A percentile compares a stretch with the other conserved stretches of the same genome.
Evolutionary conservation across 1,284 basidiomycete species (phyloP).

Genomic region (Takashimella koratensis): DNA sequence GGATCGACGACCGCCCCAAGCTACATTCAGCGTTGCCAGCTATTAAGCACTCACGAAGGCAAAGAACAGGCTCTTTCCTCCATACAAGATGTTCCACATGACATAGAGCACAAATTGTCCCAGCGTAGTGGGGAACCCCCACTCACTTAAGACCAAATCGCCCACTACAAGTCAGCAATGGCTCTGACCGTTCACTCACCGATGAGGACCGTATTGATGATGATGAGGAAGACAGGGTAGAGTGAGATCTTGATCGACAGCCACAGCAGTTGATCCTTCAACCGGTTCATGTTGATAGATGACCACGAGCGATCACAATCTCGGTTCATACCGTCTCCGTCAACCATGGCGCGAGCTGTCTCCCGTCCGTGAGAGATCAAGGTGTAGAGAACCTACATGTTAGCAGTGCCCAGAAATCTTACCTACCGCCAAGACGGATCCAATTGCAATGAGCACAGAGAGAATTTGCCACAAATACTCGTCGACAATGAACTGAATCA

Average conservation of each 20-base stretch:
- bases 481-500: constrained; percentile 16
- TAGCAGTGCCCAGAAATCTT: no score
- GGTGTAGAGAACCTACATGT: background rate
- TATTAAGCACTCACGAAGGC: constrained; percentile 14
- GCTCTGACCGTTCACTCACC: constrained; percentile 6
- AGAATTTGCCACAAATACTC: constrained; percentile 38
- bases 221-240: constrained; percentile 23
- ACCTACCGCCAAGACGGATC: constrained; percentile 22
- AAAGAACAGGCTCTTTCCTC: constrained; percentile 22
- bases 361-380: constrained; percentile 20
- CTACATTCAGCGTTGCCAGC: background rate
- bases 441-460: constrained; percentile 26
- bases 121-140: constrained; percentile 10
- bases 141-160: constrained; percentile 17
- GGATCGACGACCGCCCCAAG: background rate
- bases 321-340: background rate
- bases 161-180: constrained; percentile 7
- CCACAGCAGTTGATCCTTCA: constrained; percentile 17
- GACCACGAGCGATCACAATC: background rate
- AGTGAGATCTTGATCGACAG: constrained; percentile 23
- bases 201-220: constrained; percentile 20
- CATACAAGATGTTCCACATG: constrained; percentile 25
- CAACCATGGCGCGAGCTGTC: constrained; percentile 25
- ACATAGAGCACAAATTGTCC: constrained; percentile 18
- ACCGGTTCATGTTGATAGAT: background rate